These are phyloP conservation scores for Hortiboletus campestris DNA, from an alignment of 768 basidiomycete genomes.

Conservation along the genomic window DNA sequence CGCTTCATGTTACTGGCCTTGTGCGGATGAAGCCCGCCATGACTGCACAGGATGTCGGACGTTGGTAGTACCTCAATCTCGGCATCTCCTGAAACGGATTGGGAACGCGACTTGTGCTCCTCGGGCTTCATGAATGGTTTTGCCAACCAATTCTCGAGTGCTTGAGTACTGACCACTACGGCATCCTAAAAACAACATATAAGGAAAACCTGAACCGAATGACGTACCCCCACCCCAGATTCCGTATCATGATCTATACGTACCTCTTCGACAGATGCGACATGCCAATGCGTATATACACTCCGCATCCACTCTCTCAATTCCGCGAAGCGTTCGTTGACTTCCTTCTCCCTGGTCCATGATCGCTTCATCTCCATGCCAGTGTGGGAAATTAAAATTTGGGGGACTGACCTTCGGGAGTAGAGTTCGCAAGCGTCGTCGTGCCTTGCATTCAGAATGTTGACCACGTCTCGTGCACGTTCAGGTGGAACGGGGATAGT, in stretches of 20 bases:
- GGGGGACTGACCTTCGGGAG: constrained; percentile 42
- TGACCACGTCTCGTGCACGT: constrained; percentile 53
- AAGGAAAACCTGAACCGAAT: constrained; percentile 8
- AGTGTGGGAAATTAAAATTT: constrained; percentile 12
- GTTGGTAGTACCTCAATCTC: constrained; percentile 30
- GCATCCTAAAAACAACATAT: constrained; percentile 41
- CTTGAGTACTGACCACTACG: constrained; percentile 57
- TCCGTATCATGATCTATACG: constrained; percentile 10
- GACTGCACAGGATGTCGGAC: constrained; percentile 57
- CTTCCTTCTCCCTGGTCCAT: constrained; percentile 41
- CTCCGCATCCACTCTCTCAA: constrained; percentile 52
- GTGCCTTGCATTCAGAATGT: constrained; percentile 53
- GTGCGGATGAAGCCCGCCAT: constrained; percentile 59
- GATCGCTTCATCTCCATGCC: constrained; percentile 14
- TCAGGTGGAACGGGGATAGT: constrained; percentile 47
- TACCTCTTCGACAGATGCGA: constrained; percentile 49
- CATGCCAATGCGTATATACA: constrained; percentile 64
- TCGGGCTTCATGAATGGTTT: constrained; percentile 30
- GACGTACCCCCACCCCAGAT: constrained; percentile 8
- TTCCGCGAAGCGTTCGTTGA: constrained; percentile 46
- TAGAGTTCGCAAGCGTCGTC: constrained; percentile 51
- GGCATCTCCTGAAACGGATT: constrained; percentile 13
- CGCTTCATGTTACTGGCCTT: constrained; percentile 67
- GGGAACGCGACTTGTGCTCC: constrained; percentile 19
- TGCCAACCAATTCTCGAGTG: constrained; percentile 61